Evolutionary conservation across 1,139 yeast species (phyloP).

Genomic region (Trichomonascaceae sp.): DNA sequence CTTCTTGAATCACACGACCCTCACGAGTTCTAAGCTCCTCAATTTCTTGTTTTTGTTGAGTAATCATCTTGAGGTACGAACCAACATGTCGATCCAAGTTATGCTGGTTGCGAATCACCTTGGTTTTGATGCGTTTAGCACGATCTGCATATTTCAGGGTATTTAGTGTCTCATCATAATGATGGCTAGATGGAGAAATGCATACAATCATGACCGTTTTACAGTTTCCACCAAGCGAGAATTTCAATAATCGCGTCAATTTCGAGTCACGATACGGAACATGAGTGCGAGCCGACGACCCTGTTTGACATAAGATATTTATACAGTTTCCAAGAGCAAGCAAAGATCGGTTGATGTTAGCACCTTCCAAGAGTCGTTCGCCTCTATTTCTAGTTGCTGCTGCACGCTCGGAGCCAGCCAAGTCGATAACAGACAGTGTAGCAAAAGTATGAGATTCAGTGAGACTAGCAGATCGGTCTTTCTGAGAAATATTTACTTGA

Average conservation of each 20-base stretch:
- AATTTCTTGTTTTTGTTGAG: constrained; percentile 75
- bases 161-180: constrained; percentile 87
- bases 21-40: constrained; percentile 61
- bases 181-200: constrained; percentile 76
- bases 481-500: constrained; percentile 68
- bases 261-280: constrained; percentile 90
- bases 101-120: constrained; percentile 66
- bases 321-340: constrained; percentile 91
- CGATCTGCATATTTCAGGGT: constrained; percentile 86
- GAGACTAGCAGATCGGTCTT: constrained; percentile 55
- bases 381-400: constrained; percentile 84
- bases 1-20: constrained; percentile 35
- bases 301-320: constrained; percentile 77
- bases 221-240: constrained; percentile 91
- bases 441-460: constrained; percentile 68
- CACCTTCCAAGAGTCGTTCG: constrained; percentile 76
- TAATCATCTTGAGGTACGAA: constrained; percentile 76
- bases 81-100: constrained; percentile 82
- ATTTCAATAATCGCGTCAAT: constrained; percentile 74
- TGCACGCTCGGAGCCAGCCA: constrained; percentile 95
- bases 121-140: constrained; percentile 86
- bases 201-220: constrained; percentile 87
- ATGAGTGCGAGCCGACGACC: constrained; percentile 49
- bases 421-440: constrained; percentile 76
- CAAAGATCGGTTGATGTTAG: constrained; percentile 81